Evolutionary conservation across 768 basidiomycete genomes (phyloP).

Genomic region (Hygrophorus russula): DNA sequence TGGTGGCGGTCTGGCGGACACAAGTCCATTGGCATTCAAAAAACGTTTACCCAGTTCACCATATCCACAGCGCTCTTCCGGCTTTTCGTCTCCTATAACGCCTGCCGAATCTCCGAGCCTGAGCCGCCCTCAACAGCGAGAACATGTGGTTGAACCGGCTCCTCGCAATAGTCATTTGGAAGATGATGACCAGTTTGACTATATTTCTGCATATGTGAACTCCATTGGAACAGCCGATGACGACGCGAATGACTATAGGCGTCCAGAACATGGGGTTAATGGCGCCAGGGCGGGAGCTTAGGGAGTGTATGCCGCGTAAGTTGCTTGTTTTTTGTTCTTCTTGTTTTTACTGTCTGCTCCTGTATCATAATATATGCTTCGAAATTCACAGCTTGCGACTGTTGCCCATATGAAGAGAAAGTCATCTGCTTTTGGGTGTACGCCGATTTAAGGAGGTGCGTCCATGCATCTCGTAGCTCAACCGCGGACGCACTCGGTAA

Average conservation of each 20-base stretch:
- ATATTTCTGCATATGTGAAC: conserved; percentile 43
- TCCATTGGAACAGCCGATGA: conserved; percentile 10
- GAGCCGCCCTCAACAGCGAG: conserved; percentile 7
- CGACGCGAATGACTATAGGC: too few species aligned
- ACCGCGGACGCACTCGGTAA: too few species aligned
- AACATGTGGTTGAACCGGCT: conserved; percentile 4
- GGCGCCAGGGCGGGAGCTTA: neutral
- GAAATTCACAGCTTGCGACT: too few species aligned
- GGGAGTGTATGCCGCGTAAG: too few species aligned
- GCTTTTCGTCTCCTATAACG: neutral
- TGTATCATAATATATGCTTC: too few species aligned
- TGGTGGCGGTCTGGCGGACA: conserved; percentile 25
- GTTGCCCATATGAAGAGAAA: too few species aligned
- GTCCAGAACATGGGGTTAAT: too few species aligned
- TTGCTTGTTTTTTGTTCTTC: too few species aligned
- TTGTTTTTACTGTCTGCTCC: too few species aligned
- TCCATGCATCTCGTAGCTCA: too few species aligned
- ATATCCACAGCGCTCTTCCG: conserved; percentile 14
- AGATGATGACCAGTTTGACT: conserved; percentile 43
- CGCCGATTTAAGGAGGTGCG: too few species aligned
- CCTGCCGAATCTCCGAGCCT: conserved; percentile 12
- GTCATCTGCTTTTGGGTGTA: too few species aligned
- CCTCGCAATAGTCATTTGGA: conserved; percentile 9
- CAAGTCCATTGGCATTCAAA: conserved; percentile 34
- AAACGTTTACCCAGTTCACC: conserved; percentile 40